Evolutionary conservation across 495 filamentous ascomycete species (phyloP).

Genomic region (Xylaria venustula): DNA sequence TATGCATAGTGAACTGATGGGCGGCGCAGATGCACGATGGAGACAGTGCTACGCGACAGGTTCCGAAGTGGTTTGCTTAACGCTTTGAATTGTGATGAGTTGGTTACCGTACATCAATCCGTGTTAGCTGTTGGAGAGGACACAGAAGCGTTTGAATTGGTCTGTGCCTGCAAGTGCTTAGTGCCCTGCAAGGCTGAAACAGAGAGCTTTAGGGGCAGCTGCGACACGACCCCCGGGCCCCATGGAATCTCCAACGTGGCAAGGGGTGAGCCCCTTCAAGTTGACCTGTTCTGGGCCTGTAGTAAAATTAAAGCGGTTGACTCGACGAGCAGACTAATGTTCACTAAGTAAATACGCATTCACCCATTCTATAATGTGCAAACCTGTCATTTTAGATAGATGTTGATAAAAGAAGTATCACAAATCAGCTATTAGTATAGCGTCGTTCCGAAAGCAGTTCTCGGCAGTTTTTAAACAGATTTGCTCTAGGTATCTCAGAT

Average conservation of each 20-base stretch:
- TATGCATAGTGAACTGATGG: not conserved
- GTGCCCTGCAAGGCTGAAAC: slow-evolving; percentile 28
- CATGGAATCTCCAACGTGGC: not conserved
- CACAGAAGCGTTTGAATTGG: not conserved
- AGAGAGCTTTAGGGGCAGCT: not conserved
- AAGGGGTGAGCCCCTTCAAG: too few species aligned
- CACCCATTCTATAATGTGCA: too few species aligned
- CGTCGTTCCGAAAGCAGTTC: not conserved
- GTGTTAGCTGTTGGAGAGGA: not conserved
- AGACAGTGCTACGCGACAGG: not conserved
- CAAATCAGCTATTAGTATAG: not conserved
- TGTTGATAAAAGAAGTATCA: too few species aligned
- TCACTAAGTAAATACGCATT: too few species aligned
- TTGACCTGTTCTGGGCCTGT: too few species aligned
- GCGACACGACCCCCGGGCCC: not conserved
- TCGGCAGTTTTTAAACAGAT: not conserved
- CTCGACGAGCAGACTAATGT: too few species aligned
- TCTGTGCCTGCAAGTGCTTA: not conserved
- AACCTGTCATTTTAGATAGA: too few species aligned
- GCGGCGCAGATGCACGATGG: not conserved
- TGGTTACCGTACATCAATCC: too few species aligned
- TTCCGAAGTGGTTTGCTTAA: too few species aligned
- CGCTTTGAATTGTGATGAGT: too few species aligned
- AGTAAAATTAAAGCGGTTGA: too few species aligned
- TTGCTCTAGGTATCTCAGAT: slow-evolving; percentile 7